Evolutionary conservation across 768 basidiomycete species (phyloP).

Genomic region (Russula brevipes): DNA sequence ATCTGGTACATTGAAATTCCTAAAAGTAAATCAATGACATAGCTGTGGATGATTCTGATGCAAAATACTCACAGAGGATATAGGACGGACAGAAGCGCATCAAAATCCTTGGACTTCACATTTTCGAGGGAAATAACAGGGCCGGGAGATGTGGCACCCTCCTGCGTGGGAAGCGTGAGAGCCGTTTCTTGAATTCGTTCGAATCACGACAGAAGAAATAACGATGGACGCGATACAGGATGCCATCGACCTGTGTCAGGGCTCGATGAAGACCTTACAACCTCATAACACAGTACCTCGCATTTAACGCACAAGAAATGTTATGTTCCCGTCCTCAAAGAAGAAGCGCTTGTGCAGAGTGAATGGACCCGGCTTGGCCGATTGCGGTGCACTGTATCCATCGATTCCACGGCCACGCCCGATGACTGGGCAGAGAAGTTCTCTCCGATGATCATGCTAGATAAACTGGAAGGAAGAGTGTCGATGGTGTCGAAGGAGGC

Average conservation of each 20-base stretch:
- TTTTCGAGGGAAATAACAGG: constrained; percentile 8
- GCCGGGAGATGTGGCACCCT: neutral
- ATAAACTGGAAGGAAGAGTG: neutral
- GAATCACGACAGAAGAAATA: constrained; percentile 23
- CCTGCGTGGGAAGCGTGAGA: neutral
- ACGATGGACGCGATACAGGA: constrained; percentile 21
- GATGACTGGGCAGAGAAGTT: neutral
- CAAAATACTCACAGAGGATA: constrained; percentile 14
- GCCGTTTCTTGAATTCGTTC: constrained; percentile 4
- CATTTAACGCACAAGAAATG: constrained; percentile 12
- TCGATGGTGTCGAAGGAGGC: neutral
- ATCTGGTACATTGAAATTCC: constrained; percentile 15
- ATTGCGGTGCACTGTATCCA: neutral
- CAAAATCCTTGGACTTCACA: constrained; percentile 15
- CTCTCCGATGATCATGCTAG: neutral
- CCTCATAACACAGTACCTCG: too few relatives aligned
- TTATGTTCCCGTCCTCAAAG: constrained; percentile 22
- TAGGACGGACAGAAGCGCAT: constrained; percentile 21
- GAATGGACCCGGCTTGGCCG: neutral
- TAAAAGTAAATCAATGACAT: neutral
- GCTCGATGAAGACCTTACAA: neutral
- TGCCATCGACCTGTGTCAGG: constrained; percentile 2
- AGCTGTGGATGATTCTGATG: neutral
- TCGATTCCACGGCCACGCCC: neutral
- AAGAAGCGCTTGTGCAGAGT: constrained; percentile 14